Base-by-base conservation (phyloP, 129 eudicot genomes). In the Artemisia argyi region DNA sequence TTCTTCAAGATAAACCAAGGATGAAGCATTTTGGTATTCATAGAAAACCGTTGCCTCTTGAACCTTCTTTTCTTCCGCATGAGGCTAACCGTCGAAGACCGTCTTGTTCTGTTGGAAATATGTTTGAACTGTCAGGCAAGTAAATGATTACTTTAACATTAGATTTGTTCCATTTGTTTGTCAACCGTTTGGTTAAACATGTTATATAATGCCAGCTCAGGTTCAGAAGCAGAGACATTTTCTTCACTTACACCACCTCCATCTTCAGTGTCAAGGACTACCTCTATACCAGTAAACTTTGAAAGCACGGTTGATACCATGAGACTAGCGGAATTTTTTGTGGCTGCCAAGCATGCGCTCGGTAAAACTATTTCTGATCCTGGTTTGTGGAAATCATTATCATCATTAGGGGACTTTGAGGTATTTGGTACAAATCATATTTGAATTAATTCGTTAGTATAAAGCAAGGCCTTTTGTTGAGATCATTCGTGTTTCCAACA, bases 271-370 rank as follows among this genome's bases (percentile, higher is more conserved):
- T 79, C 94, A 30, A 77, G 91, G 53, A 89, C 86, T 14, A 79
- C 77, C 67, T 89, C 94, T 55, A 78, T 91, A 22, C 97, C 92
- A 10, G 96, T 87, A 72, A 85, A 83, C 79, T 86, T 85, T 86
- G 96, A 87, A 49, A 82, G 88, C 82, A 69, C 87, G 52, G 72
- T 84, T 62, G 86, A 79, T 72, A 88, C 88, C 46, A 85, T 81
- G 85, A 83, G 89, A 65, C 96, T 90, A 35, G 85, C 99, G n/a
- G 97, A 94, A 71, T 76, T 87, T 50, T 80, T 52, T 75, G 97
- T 94, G 67, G 97, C 93, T 72, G 89, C 97, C n/a, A 93, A 94
- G 78, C 89, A 84, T 83, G 93, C 99, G 82, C 82, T 94, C 47
- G 74, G 44, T 68, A 75, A 72, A 11, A 90, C 96, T 51, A 88